Percentiles rank a stretch among this genome's conserved stretches.
These are phyloP conservation scores for Sherardia arvensis DNA, from an alignment of 257 asterid species.

Conservation along the genomic window DNA sequence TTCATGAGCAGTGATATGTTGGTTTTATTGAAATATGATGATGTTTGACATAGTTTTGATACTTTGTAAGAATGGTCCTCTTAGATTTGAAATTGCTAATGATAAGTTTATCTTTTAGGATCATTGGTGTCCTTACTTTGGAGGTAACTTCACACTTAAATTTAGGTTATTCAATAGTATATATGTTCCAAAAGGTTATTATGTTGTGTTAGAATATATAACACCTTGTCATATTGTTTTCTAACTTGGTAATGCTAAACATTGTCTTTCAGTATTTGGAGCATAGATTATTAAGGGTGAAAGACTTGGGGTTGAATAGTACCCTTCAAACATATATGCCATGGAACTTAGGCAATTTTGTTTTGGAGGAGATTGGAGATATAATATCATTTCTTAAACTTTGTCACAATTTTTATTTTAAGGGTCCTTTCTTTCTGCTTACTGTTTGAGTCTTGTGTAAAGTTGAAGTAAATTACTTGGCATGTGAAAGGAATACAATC, in stretches of 20 bases:
- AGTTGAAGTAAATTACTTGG: no score
- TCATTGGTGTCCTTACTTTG: slow-evolving; percentile 91
- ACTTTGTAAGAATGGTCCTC: slow-evolving; percentile 31
- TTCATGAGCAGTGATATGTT: neutral
- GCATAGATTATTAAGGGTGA: slow-evolving; percentile 85
- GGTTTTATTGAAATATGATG: neutral
- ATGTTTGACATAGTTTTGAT: neutral
- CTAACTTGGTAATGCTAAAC: slow-evolving; percentile 13
- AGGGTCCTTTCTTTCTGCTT: no score
- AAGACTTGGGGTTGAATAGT: slow-evolving; percentile 95
- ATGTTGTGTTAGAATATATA: neutral
- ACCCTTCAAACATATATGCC: slow-evolving; percentile 89
- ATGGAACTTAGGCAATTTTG: slow-evolving; percentile 74
- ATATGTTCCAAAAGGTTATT: no score
- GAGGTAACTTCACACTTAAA: no score
- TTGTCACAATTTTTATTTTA: no score
- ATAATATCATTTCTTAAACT: slow-evolving; percentile 64
- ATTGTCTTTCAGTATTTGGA: slow-evolving; percentile 95
- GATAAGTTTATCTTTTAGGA: slow-evolving; percentile 83
- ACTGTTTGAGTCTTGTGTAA: no score
- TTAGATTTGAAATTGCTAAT: slow-evolving; percentile 56
- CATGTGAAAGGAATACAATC: no score
- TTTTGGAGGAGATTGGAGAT: slow-evolving; percentile 78
- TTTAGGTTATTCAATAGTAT: no score
- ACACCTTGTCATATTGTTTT: neutral